Conservation (phyloP, 1,284 basidiomycete species). For the Entoloma clypeatum region DNA sequence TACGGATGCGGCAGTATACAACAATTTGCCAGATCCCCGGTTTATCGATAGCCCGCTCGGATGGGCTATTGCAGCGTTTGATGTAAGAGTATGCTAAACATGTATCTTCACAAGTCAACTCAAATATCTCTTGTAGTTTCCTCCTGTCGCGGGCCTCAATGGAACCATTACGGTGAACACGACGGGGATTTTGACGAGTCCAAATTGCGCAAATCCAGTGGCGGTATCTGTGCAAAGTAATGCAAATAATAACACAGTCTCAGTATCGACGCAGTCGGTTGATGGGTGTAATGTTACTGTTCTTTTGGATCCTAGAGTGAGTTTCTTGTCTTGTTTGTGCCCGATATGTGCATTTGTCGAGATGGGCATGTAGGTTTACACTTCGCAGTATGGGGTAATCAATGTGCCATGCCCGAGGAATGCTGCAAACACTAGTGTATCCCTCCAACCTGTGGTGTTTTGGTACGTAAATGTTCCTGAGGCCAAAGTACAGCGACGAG, state of each 20-base stretch:
- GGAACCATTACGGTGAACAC: conserved; percentile 51
- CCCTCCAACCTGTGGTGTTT: conserved; percentile 58
- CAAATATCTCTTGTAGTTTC: conserved; percentile 31
- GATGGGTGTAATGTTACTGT: conserved; percentile 40
- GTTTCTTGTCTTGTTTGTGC: conserved; percentile 9
- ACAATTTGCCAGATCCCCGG: conserved; percentile 47
- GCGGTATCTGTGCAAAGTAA: conserved; percentile 24
- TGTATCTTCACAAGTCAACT: neutral
- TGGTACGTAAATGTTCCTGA: conserved; percentile 42
- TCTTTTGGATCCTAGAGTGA: conserved; percentile 35
- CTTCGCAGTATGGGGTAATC: conserved; percentile 46
- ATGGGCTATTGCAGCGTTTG: conserved; percentile 52
- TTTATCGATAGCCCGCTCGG: conserved; percentile 43
- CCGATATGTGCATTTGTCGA: neutral
- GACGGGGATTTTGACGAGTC: conserved; percentile 45
- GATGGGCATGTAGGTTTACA: conserved; percentile 25
- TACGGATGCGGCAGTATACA: conserved; percentile 39
- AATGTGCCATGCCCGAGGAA: conserved; percentile 36
- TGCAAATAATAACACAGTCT: conserved; percentile 24
- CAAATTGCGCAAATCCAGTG: conserved; percentile 44
- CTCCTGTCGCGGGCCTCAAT: conserved; percentile 39
- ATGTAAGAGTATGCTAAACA: conserved; percentile 27
- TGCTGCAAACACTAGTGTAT: conserved; percentile 27
- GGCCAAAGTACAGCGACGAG: neutral
- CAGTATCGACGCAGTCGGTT: conserved; percentile 38